Evolutionary conservation across 2,329 filamentous ascomycete species (phyloP).

Genomic region (Berkeleyomyces basicola): DNA sequence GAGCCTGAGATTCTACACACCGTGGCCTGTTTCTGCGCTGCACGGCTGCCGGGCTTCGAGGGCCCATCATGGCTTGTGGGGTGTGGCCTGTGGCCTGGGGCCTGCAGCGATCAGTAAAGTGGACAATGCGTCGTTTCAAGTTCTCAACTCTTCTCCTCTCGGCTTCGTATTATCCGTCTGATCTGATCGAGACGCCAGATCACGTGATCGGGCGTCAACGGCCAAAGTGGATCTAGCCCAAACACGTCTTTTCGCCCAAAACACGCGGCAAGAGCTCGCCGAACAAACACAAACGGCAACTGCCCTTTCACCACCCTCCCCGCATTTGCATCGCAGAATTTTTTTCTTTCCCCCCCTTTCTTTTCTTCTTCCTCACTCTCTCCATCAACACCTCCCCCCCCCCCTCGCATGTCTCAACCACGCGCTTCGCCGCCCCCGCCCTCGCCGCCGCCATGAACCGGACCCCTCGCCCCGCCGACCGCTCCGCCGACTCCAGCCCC

Average conservation of each 20-base stretch:
- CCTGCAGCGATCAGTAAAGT: not conserved
- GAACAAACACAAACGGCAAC: not conserved
- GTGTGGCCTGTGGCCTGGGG: too few species aligned
- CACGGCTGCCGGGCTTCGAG: too few species aligned
- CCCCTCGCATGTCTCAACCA: not conserved
- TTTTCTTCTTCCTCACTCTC: not conserved
- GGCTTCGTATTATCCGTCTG: not conserved
- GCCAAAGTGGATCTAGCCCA: not conserved
- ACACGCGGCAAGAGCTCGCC: not conserved
- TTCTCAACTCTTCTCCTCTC: not conserved
- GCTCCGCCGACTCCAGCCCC: not conserved
- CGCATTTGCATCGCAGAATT: too few species aligned
- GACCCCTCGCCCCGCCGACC: not conserved
- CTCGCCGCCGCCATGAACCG: not conserved
- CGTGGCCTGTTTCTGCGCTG: not conserved
- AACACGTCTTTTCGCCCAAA: not conserved
- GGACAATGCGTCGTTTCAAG: not conserved
- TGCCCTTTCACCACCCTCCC: not conserved
- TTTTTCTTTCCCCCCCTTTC: too few species aligned
- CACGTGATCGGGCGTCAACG: not conserved
- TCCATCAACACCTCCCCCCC: not conserved
- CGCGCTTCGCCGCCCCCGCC: not conserved
- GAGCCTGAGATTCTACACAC: not conserved
- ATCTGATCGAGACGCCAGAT: not conserved
- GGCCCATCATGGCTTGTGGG: too few species aligned